Evolutionary conservation across 202 grass and related monocot genomes (phyloP).

Genomic region (Thinopyrum obtusiflorum): DNA sequence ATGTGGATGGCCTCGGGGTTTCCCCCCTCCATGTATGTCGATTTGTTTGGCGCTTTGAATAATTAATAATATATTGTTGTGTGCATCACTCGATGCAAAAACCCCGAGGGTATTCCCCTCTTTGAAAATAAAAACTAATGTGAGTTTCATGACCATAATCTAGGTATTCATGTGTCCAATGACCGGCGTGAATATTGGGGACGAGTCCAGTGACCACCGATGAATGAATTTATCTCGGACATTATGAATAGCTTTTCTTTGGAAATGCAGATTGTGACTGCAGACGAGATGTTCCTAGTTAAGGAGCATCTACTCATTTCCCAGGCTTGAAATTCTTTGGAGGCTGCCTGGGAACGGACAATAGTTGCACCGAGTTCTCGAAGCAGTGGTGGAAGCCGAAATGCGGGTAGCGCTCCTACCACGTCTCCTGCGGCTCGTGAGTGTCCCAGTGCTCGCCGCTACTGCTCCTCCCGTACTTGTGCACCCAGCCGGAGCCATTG

Average conservation of each 20-base stretch:
- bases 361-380: conserved; percentile 77
- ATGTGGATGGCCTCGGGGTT: too few relatives aligned
- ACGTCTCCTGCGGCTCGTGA: conserved; percentile 67
- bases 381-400: conserved; percentile 87
- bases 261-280: conserved; percentile 12
- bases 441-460: conserved; percentile 94
- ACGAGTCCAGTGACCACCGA: too few relatives aligned
- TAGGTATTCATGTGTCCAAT: too few relatives aligned
- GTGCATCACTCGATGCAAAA: too few relatives aligned
- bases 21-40: too few relatives aligned
- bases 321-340: not conserved
- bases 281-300: conserved; percentile 18
- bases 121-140: too few relatives aligned
- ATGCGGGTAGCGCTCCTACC: conserved; percentile 84
- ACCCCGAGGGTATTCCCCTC: too few relatives aligned
- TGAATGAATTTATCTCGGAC: too few relatives aligned
- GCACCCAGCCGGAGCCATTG: conserved; percentile 76
- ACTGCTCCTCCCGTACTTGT: conserved; percentile 94
- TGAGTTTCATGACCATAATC: too few relatives aligned
- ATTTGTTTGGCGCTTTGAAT: too few relatives aligned
- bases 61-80: too few relatives aligned
- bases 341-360: conserved; percentile 47
- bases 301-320: conserved; percentile 17
- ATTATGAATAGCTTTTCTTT: conserved; percentile 25
- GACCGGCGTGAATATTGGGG: too few relatives aligned